Evolutionary conservation across 23 red algal genomes (phyloP), one percentile per base, ranked within the genome.

Genomic region (Agarophyton chilense): DNA sequence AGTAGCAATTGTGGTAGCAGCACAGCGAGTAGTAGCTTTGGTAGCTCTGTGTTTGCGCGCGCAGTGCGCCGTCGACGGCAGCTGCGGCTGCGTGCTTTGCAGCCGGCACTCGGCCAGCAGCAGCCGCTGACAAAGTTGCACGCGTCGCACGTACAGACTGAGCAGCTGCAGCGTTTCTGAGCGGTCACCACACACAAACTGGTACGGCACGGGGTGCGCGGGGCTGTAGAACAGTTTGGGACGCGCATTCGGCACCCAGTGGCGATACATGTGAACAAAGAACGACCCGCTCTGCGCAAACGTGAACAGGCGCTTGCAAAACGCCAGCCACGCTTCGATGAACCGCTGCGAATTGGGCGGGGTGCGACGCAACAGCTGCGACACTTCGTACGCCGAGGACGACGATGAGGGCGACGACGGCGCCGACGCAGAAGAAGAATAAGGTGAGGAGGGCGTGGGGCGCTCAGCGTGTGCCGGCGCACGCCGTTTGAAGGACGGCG

Each of bases 121-220:
- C 25, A 67, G 49, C 28, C 68, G 24, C 18, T 88, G 38, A 77
- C 67, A 78, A 19, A 74, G 41, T 4, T 19, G 33, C 21, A 88
- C 38, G 38, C 84, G 60, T 10, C 47, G 60, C 14, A 88, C 84
- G 68, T 88, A 88, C 36, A 74, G 51, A 9, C 58, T 58, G 35
- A 70, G 60, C 21, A 88, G 68, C 52, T 70, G n/a, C 38, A 80
- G 14, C 19, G 87, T 91, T 17, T 91, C 52, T 39, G 76, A 47
- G 43, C 63, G 45, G 42, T 56, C 60, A 22, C 87, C 87, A 31
- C 60, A 91, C 29, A 91, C 87, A 70, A 80, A 71, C 58, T 81
- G 87, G 74, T 91, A 91, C 53, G 87, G 67, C 19, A 81, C 62
- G 24, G 87, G 87, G 50, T 81, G 29, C 5, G 22, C 29, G 12